These are phyloP conservation scores for Orbilia oligospora DNA, from an alignment of 2,329 filamentous ascomycete species.

Conservation along the genomic window DNA sequence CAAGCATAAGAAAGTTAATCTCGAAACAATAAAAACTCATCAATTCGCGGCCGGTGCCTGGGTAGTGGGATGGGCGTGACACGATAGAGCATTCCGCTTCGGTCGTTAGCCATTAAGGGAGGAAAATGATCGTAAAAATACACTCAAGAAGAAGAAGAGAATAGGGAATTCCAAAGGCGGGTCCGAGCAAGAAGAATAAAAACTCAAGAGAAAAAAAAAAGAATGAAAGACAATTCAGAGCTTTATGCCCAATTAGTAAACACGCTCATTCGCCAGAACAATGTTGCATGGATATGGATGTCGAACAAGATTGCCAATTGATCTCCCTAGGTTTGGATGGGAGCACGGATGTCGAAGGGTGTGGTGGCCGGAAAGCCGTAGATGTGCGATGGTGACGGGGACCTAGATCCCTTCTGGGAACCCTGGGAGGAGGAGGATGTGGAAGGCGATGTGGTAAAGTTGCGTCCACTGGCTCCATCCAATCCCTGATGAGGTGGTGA, in stretches of 20 bases:
- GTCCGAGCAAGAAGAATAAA: slow-evolving; percentile 25
- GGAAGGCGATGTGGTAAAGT: slow-evolving; percentile 27
- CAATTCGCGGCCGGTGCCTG: slow-evolving; percentile 9
- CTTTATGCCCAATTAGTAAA: slow-evolving; percentile 39
- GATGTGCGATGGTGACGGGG: slow-evolving; percentile 52
- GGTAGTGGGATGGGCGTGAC: slow-evolving; percentile 40
- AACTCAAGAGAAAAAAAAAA: slow-evolving; percentile 30
- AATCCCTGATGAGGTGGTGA: slow-evolving; percentile 46
- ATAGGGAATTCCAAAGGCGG: slow-evolving; percentile 27
- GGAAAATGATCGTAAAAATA: slow-evolving; percentile 61
- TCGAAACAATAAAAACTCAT: slow-evolving; percentile 47
- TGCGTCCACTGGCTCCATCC: slow-evolving; percentile 40
- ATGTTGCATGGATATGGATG: slow-evolving; percentile 25
- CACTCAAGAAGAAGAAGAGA: slow-evolving; percentile 60
- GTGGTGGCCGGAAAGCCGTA: slow-evolving; percentile 50
- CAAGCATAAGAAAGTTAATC: slow-evolving; percentile 53
- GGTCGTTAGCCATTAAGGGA: slow-evolving; percentile 54
- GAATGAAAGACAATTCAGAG: slow-evolving; percentile 36
- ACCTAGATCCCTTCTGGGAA: slow-evolving; percentile 52
- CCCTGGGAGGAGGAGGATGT: slow-evolving; percentile 43
- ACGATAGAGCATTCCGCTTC: slow-evolving; percentile 46
- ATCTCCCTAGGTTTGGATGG: slow-evolving; percentile 51
- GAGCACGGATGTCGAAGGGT: slow-evolving; percentile 48
- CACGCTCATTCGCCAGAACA: slow-evolving; percentile 25
- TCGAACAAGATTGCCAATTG: slow-evolving; percentile 31